Evolutionary conservation across 768 basidiomycete species (phyloP).

Genomic region (Leucosporidium yakuticum): DNA sequence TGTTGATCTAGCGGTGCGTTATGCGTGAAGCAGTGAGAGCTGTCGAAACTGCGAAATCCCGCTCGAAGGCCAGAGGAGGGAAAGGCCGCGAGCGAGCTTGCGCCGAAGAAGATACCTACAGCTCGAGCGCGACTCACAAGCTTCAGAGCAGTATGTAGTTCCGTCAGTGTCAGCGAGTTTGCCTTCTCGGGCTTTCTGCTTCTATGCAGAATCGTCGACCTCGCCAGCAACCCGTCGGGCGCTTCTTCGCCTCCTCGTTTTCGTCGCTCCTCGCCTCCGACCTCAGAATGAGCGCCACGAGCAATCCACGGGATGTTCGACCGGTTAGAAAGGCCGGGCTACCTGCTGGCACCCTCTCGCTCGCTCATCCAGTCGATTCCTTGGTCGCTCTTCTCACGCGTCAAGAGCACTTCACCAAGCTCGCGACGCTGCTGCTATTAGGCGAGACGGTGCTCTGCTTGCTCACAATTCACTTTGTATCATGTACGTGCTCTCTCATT

Average conservation of each 20-base stretch:
- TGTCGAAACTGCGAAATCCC: too few species aligned
- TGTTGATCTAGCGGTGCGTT: background rate
- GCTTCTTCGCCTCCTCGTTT: background rate
- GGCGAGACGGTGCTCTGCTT: constrained; percentile 73
- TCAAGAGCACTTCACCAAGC: constrained; percentile 54
- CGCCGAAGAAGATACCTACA: too few species aligned
- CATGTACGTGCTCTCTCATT: background rate
- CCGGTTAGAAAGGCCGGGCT: too few species aligned
- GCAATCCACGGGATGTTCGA: background rate
- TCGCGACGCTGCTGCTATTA: constrained; percentile 60
- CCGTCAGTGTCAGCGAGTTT: too few species aligned
- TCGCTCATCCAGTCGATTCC: background rate
- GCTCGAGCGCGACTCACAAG: too few species aligned
- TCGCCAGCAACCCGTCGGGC: background rate
- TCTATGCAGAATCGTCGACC: background rate
- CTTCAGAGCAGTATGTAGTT: too few species aligned
- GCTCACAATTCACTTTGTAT: constrained; percentile 42
- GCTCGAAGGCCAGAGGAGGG: too few species aligned
- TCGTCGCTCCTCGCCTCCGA: background rate
- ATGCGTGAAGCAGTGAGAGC: too few species aligned
- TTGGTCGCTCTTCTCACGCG: background rate
- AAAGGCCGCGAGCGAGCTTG: too few species aligned
- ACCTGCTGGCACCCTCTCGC: background rate
- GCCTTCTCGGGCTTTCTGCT: background rate
- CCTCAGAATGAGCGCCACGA: background rate